Conservation (phyloP, 371 early-diverging fungal species). For the Apophysomyces variabilis region DNA sequence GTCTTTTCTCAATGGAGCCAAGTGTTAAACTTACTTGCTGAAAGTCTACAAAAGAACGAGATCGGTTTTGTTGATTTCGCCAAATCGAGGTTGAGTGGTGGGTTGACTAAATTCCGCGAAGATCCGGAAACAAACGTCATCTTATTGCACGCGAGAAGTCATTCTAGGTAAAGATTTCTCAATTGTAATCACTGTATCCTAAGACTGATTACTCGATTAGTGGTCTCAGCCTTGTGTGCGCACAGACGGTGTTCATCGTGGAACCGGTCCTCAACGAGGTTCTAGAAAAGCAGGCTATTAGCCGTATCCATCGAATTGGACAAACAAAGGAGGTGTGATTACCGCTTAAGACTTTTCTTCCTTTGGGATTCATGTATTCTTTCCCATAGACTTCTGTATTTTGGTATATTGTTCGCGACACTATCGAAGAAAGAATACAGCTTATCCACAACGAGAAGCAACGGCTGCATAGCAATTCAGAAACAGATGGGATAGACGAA, state of each 20-base stretch:
- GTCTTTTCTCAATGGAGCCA: slow-evolving; percentile 76
- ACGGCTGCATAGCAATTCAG: neutral
- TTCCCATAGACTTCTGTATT: slow-evolving; percentile 26
- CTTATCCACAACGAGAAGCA: slow-evolving; percentile 38
- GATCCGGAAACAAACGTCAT: slow-evolving; percentile 49
- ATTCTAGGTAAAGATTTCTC: slow-evolving; percentile 44
- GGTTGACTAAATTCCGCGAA: slow-evolving; percentile 41
- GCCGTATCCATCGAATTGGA: slow-evolving; percentile 95
- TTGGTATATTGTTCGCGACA: slow-evolving; percentile 37
- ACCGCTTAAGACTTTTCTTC: slow-evolving; percentile 13
- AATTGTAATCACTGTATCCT: neutral
- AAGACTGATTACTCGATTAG: slow-evolving; percentile 11
- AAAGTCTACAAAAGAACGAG: slow-evolving; percentile 51
- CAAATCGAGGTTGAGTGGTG: slow-evolving; percentile 24
- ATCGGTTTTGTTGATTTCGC: slow-evolving; percentile 52
- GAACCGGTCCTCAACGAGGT: slow-evolving; percentile 58
- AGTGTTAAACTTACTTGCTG: slow-evolving; percentile 58
- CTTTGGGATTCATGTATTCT: slow-evolving; percentile 10
- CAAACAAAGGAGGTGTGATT: slow-evolving; percentile 88
- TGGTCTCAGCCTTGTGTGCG: slow-evolving; percentile 50
- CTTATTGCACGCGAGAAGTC: slow-evolving; percentile 56
- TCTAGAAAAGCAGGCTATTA: slow-evolving; percentile 67
- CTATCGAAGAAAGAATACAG: slow-evolving; percentile 48
- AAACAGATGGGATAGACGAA: neutral
- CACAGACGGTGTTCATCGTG: slow-evolving; percentile 58